Base-by-base conservation (phyloP, 2,329 filamentous ascomycete species). In the Paecilomyces dactylethromorphus region DNA sequence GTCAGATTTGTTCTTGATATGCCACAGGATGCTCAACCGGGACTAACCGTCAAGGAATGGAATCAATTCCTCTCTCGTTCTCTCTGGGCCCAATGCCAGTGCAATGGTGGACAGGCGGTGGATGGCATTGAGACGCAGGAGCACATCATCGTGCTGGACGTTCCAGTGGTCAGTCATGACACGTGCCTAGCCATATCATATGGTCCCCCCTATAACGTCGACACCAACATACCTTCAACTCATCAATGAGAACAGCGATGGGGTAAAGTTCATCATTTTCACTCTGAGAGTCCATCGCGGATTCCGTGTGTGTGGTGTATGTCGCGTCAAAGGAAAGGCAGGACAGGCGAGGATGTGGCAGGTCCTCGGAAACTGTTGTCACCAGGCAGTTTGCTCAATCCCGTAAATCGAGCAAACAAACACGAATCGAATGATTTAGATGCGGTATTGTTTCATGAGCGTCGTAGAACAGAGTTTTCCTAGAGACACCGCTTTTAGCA, bases 181-280 rank as follows among this genome's bases (percentile, higher is more conserved):
- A 24, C 57, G 62, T 56, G 54, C 60, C 68, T 59, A 65, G 22
- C 55, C 53, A 29, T 54, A 55, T 32, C 53, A 26, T 50, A 55
- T 54, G 57, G 12, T 22, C n/a, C 32, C n/a, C 32, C 45, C 33
- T 22, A n/a, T 54, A 31, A 55, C 21, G 13, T 15, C 3, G 54
- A 54, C 32, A 15, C 63, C 60, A 66, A 71, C 78, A 71, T 85
- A 96, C 92, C 91, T 97, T 99, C 73, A 99, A 85, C 86, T 99
- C 94, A 79, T 99, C 94, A 79, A 99, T 99, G 79, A 99, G 88
- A 68, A 99, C 94, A 74, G 95, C 94, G 83, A 99, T 99, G 76
- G 94, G 94, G 79, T 97, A 99, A 73, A 99, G 92, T 87, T 97
- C 95, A 81, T 99, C 94, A 78, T 89, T 95, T 82, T 93, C 87